Evolutionary conservation across 2,329 filamentous ascomycete species (phyloP).

Genomic region (Plectosphaerella sp.): DNA sequence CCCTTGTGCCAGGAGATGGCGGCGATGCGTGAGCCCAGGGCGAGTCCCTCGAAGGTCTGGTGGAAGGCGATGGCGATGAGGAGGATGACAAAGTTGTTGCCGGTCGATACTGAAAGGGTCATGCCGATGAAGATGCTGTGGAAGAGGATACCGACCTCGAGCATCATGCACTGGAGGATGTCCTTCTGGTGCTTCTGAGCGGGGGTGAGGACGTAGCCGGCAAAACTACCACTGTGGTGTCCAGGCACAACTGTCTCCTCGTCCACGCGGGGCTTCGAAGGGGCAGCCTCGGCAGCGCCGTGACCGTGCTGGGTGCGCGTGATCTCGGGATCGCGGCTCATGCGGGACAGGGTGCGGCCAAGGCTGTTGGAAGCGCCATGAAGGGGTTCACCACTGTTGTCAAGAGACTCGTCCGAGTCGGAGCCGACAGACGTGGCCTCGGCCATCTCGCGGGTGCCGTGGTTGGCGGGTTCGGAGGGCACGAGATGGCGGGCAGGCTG

Average conservation of each 20-base stretch:
- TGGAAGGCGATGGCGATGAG: conserved; percentile 77
- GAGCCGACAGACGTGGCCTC: background rate
- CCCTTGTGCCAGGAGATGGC: conserved; percentile 39
- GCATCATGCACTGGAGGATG: conserved; percentile 70
- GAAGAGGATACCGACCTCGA: conserved; percentile 76
- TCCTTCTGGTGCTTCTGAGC: conserved; percentile 59
- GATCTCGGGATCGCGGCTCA: conserved; percentile 1
- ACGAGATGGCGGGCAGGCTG: conserved; percentile 32
- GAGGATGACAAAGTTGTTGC: conserved; percentile 72
- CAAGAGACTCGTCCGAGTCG: conserved; percentile 25
- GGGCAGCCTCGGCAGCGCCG: background rate
- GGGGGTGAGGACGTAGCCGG: conserved; percentile 27
- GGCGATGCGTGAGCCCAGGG: conserved; percentile 61
- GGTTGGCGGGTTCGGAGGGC: background rate
- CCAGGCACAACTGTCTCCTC: conserved; percentile 6
- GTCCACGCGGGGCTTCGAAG: conserved; percentile 21
- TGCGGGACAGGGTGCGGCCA: conserved; percentile 7
- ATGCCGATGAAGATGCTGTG: conserved; percentile 81
- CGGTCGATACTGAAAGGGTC: conserved; percentile 74
- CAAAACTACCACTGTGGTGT: background rate
- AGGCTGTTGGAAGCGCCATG: conserved; percentile 2
- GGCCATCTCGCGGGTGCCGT: background rate
- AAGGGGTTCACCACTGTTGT: conserved; percentile 1
- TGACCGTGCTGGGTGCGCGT: background rate
- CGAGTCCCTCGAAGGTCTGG: conserved; percentile 54